Conservation (phyloP, 441 rosid species). For the Populus hybrid region DNA sequence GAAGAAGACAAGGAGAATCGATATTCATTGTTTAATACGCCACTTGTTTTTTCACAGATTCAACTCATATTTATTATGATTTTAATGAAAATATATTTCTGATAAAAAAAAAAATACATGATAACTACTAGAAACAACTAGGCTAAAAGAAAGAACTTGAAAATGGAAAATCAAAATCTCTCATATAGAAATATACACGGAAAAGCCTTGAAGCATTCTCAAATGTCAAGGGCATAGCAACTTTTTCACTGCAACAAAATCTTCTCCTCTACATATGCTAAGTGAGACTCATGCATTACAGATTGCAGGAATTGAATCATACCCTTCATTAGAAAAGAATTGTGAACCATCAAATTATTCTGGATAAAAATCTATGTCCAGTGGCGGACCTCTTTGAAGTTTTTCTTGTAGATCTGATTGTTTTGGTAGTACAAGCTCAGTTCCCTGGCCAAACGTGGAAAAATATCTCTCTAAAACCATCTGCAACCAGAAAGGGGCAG, state of each 20-base stretch:
- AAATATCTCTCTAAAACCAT: slow-evolving; percentile 78
- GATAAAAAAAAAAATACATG: too few relatives aligned
- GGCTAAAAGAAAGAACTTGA: too few relatives aligned
- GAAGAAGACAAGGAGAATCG: too few relatives aligned
- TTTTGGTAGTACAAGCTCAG: slow-evolving; percentile 75
- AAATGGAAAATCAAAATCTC: too few relatives aligned
- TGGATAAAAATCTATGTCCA: slow-evolving; percentile 50
- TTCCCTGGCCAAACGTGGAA: slow-evolving; percentile 48
- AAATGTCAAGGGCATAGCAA: too few relatives aligned
- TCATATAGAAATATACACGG: not conserved
- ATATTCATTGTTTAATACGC: too few relatives aligned
- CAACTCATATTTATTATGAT: too few relatives aligned
- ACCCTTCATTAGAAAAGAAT: too few relatives aligned
- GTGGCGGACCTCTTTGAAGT: slow-evolving; percentile 47
- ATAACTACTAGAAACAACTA: too few relatives aligned
- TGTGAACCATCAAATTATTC: slow-evolving; percentile 24
- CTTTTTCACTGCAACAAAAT: not conserved
- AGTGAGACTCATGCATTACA: not conserved
- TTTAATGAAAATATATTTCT: too few relatives aligned
- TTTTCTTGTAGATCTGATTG: slow-evolving; percentile 64
- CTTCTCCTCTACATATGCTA: not conserved
- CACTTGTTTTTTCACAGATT: too few relatives aligned
- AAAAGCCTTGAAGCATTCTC: not conserved
- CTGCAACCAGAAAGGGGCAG: slow-evolving; percentile 32
- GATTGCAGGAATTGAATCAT: not conserved